These are phyloP conservation scores for Saccharomycopsis sp. DNA, from an alignment of 805 yeast species.

Conservation along the genomic window DNA sequence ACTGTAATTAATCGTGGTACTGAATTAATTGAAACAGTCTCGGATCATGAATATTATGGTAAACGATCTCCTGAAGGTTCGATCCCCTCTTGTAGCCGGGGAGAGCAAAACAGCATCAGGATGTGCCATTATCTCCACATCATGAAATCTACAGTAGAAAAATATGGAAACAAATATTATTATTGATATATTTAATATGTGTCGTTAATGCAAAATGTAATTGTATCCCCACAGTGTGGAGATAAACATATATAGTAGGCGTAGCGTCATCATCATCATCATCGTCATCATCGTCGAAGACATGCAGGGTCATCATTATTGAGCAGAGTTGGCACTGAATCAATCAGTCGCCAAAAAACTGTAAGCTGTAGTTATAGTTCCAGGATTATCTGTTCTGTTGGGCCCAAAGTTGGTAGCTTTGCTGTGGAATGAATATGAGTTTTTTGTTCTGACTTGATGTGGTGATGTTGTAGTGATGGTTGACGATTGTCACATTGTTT, in stretches of 20 bases:
- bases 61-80: too few relatives aligned
- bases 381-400: constrained; percentile 8
- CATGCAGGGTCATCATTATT: not conserved
- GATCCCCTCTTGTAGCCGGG: too few relatives aligned
- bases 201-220: not conserved
- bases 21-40: not conserved
- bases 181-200: not conserved
- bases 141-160: too few relatives aligned
- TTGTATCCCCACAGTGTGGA: not conserved
- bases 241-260: not conserved
- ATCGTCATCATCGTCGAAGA: not conserved
- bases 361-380: not conserved
- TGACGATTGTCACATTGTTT: not conserved
- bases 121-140: too few relatives aligned
- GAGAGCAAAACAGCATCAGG: too few relatives aligned
- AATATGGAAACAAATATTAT: too few relatives aligned
- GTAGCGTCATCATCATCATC: not conserved
- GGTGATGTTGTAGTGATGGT: constrained; percentile 2
- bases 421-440: constrained; percentile 16
- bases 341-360: not conserved
- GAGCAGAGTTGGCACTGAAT: not conserved
- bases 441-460: constrained; percentile 3
- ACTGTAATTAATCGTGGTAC: too few relatives aligned
- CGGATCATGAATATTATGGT: too few relatives aligned
- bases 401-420: constrained; percentile 18